Percentiles rank a stretch among this genome's conserved stretches.
Evolutionary conservation across 805 yeast genomes (phyloP).

Genomic region (Yarrowia sp.): DNA sequence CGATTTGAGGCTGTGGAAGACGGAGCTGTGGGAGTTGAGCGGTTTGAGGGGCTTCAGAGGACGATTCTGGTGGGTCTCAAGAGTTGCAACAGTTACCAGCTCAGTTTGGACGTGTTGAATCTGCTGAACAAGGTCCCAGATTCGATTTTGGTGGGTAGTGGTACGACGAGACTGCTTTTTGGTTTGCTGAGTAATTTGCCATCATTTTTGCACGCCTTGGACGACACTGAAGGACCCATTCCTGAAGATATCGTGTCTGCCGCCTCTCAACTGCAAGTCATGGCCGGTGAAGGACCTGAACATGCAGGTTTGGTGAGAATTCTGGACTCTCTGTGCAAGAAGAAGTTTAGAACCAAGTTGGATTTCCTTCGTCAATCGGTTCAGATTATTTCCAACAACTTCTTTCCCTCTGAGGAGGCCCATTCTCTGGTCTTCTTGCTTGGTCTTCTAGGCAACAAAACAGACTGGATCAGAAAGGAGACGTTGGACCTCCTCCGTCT

Average conservation of each 20-base stretch:
- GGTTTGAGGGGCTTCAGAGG: slow-evolving; percentile 85
- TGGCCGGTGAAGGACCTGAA: slow-evolving; percentile 27
- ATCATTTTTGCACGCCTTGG: slow-evolving; percentile 81
- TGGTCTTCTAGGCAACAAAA: slow-evolving; percentile 79
- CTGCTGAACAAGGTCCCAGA: slow-evolving; percentile 69
- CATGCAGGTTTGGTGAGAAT: slow-evolving; percentile 68
- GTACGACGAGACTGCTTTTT: slow-evolving; percentile 70
- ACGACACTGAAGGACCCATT: slow-evolving; percentile 64
- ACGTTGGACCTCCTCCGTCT: slow-evolving; percentile 77
- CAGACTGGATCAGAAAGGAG: slow-evolving; percentile 80
- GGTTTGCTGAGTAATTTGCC: slow-evolving; percentile 83
- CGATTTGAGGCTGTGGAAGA: slow-evolving; percentile 18
- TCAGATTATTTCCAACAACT: slow-evolving; percentile 67
- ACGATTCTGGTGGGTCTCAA: slow-evolving; percentile 82
- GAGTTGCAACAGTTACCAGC: slow-evolving; percentile 79
- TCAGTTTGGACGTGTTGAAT: slow-evolving; percentile 75
- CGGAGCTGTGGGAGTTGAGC: slow-evolving; percentile 50
- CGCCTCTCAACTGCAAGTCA: slow-evolving; percentile 53
- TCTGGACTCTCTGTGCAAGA: slow-evolving; percentile 75
- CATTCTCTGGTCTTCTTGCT: slow-evolving; percentile 75
- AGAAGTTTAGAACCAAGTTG: slow-evolving; percentile 84
- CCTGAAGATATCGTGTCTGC: slow-evolving; percentile 69
- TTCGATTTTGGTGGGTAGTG: slow-evolving; percentile 71
- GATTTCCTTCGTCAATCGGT: slow-evolving; percentile 87
- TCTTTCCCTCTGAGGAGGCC: slow-evolving; percentile 77